phyloP scores from a whole-genome alignment of 2,329 filamentous ascomycete species.

The Neofusicoccum sp. region DNA sequence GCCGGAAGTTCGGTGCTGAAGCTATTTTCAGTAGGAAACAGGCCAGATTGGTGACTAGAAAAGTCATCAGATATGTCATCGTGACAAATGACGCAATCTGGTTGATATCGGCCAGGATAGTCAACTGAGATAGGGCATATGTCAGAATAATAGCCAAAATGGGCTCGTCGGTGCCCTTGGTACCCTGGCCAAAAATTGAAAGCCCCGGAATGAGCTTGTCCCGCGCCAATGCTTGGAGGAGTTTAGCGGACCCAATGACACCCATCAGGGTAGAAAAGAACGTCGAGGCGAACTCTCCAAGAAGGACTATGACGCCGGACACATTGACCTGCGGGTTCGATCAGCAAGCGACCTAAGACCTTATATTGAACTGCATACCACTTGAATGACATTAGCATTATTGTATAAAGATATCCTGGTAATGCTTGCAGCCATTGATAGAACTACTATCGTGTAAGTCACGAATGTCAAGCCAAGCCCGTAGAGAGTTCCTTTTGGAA shows the following conservation, averaged over 20 bases:
- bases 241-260: conserved; percentile 80
- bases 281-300: conserved; percentile 80
- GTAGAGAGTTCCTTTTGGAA: conserved; percentile 80
- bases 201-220: conserved; percentile 79
- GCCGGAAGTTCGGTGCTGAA: conserved; percentile 85
- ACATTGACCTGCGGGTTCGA: conserved; percentile 61
- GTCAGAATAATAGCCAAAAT: conserved; percentile 76
- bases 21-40: conserved; percentile 86
- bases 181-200: conserved; percentile 72
- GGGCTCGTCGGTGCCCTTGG: conserved; percentile 72
- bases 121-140: conserved; percentile 73
- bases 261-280: conserved; percentile 89
- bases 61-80: conserved; percentile 92
- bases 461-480: conserved; percentile 76
- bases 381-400: conserved; percentile 78
- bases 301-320: conserved; percentile 72
- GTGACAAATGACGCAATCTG: conserved; percentile 88
- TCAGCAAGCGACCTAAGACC: background rate
- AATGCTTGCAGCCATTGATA: conserved; percentile 77
- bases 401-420: conserved; percentile 72
- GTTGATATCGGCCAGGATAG: conserved; percentile 81
- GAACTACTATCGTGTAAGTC: conserved; percentile 73
- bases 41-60: conserved; percentile 83
- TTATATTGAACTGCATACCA: conserved; percentile 46
- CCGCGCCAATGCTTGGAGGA: conserved; percentile 79